Evolutionary conservation across 441 rosid genomes (phyloP).

Genomic region (Rhodomyrtus psidioides): DNA sequence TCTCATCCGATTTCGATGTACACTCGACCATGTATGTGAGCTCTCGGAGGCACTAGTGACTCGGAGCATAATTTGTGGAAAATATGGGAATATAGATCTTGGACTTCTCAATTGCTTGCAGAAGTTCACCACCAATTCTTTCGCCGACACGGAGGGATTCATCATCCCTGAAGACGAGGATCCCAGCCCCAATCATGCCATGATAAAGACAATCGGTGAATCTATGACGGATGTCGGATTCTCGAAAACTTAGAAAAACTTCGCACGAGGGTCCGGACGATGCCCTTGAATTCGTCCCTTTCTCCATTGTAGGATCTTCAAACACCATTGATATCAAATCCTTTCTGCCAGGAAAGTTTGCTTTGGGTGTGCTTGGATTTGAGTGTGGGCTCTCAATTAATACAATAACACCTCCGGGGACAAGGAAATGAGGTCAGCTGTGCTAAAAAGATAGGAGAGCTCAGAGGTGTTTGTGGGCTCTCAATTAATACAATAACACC

Average conservation of each 20-base stretch:
- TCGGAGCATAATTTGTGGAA: rapidly evolving
- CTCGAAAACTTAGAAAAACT: background rate
- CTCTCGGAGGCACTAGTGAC: background rate
- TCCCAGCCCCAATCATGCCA: background rate
- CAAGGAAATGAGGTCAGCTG: too few relatives aligned
- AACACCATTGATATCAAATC: too few relatives aligned
- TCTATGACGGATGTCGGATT: rapidly evolving
- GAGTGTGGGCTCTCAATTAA: too few relatives aligned
- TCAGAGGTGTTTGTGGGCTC: too few relatives aligned
- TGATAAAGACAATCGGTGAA: background rate
- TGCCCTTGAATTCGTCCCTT: rapidly evolving
- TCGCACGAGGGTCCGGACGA: background rate
- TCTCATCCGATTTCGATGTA: rapidly evolving
- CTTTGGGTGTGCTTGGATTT: too few relatives aligned
- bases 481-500: too few relatives aligned
- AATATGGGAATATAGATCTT: background rate
- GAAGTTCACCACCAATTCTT: background rate
- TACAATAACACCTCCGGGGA: too few relatives aligned
- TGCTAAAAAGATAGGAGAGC: too few relatives aligned
- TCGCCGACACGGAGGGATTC: background rate
- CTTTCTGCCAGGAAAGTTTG: too few relatives aligned
- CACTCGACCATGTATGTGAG: background rate
- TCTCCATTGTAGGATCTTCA: background rate
- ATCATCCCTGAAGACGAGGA: background rate
- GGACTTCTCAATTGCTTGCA: background rate